These are phyloP conservation scores for Fusarium nygamai DNA, from an alignment of 2,329 filamentous ascomycete species.

Conservation along the genomic window DNA sequence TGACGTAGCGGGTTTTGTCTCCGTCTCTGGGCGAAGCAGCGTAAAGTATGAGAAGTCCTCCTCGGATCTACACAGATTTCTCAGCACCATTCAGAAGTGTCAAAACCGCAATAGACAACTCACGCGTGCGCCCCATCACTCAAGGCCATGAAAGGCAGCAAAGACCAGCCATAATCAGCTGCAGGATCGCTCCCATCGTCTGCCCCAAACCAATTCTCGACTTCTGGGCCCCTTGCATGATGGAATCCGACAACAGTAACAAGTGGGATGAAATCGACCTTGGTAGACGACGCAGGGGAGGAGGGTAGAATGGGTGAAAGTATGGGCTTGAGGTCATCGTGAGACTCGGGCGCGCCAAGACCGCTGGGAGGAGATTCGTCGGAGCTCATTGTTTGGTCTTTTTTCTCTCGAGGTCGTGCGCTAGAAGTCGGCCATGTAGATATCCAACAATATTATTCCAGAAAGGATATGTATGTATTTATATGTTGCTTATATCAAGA, in stretches of 20 bases:
- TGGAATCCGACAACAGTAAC: constrained; percentile 87
- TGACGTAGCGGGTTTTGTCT: constrained; percentile 72
- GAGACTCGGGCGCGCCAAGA: constrained; percentile 36
- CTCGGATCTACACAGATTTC: constrained; percentile 70
- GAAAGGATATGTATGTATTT: not conserved
- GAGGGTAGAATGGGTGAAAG: constrained; percentile 47
- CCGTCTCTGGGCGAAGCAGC: constrained; percentile 72
- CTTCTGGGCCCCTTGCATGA: constrained; percentile 88
- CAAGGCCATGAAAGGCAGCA: constrained; percentile 96
- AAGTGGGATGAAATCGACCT: constrained; percentile 68
- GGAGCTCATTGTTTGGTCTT: constrained; percentile 41
- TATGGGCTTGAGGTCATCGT: constrained; percentile 43
- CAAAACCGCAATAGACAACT: constrained; percentile 48
- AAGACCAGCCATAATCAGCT: constrained; percentile 84
- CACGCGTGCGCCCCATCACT: constrained; percentile 95
- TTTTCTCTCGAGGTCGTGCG: not conserved
- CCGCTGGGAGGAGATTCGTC: constrained; percentile 39
- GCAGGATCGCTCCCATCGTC: constrained; percentile 81
- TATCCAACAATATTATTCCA: constrained; percentile 1
- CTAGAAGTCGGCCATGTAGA: constrained; percentile 38
- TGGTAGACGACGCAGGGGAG: constrained; percentile 45
- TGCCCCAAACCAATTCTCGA: constrained; percentile 89
- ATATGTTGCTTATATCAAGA: not conserved
- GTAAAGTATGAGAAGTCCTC: constrained; percentile 99
- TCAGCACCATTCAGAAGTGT: constrained; percentile 22